Evolutionary conservation across 805 yeast species (phyloP).

Genomic region (Hyphopichia homilentoma): DNA sequence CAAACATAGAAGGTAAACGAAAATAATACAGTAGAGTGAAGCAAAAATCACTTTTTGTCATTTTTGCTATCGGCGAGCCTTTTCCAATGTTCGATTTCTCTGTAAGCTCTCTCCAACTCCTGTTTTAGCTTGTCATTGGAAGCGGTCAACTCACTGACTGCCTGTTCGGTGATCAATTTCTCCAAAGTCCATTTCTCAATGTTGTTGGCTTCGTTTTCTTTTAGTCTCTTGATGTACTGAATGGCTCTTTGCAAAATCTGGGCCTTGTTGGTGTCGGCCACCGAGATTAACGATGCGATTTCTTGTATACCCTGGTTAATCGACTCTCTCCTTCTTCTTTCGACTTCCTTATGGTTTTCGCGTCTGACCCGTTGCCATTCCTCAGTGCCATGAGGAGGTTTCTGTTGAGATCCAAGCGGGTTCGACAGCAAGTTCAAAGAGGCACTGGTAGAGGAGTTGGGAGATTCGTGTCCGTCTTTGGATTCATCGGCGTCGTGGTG

Average conservation of each 20-base stretch:
- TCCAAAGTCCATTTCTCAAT: constrained; percentile 95
- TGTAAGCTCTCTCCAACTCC: constrained; percentile 87
- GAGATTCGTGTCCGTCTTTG: constrained; percentile 3
- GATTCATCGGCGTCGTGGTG: background rate
- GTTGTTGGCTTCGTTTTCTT: constrained; percentile 84
- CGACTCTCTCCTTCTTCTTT: constrained; percentile 84
- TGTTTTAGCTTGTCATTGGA: constrained; percentile 84
- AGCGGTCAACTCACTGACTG: constrained; percentile 76
- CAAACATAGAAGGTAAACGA: too few relatives aligned
- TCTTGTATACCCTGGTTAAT: constrained; percentile 85
- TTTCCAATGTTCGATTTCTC: constrained; percentile 86
- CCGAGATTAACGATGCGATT: constrained; percentile 73
- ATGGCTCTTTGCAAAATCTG: constrained; percentile 85
- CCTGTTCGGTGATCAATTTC: constrained; percentile 87
- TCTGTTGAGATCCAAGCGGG: constrained; percentile 29
- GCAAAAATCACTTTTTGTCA: too few relatives aligned
- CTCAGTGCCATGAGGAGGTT: constrained; percentile 70
- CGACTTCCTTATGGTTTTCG: constrained; percentile 94
- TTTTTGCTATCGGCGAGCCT: too few relatives aligned
- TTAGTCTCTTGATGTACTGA: constrained; percentile 83
- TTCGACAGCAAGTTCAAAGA: constrained; percentile 26
- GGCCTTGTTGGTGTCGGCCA: constrained; percentile 84
- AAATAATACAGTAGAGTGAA: too few relatives aligned
- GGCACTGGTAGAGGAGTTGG: constrained; percentile 8
- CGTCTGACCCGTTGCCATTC: constrained; percentile 83